Base-by-base conservation (phyloP, 1,284 basidiomycete genomes). In the Leccinum subrobustum region DNA sequence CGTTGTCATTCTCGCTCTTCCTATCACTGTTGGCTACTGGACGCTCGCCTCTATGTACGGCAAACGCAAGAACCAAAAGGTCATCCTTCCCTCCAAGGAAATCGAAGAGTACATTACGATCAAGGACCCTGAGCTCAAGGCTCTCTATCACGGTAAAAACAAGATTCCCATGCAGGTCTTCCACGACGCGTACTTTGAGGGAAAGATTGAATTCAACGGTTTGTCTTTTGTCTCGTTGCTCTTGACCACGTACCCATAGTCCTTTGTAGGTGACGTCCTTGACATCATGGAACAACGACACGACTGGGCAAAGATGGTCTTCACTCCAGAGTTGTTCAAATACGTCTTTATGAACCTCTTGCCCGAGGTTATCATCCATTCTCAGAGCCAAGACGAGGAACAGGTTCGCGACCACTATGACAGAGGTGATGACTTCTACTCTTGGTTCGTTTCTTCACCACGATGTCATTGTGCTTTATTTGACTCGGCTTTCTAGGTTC, bases 141-240 rank as follows among this genome's bases (percentile, higher is more conserved):
- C 82, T 29, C 83, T 88, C 68, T 98, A 95, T 80, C 78, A 86
- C 56, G 86, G 86, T 67, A 87, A 85, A 75, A 88, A 90, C 75
- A 98, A 98, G 79, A 98, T 99, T 65, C 96, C 96, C 54, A 97
- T 98, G 89, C 95, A 99, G 79, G 79, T 92, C 66, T 97, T 98
- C 83, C 91, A 99, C 75, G 97, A 99, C 79, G 93, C 94, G 64
- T 99, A 93, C 81, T 98, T 99, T 77, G 95, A 96, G 63, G 90
- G 90, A 65, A 98, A 98, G 81, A 88, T 96, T 64, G 95, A 98
- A 65, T 91, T 98, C 75, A 98, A 98, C 64, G 95, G 95, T 76
- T 9, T 27, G 56, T 54, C 9, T 47, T 23, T 44, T 8, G 37
- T 57, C 5, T 42, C 53, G 51, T 64, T 64, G 0, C 65, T 52